These are phyloP conservation scores for Cubamyces sp. DNA, from an alignment of 768 basidiomycete genomes.

Conservation along the genomic window DNA sequence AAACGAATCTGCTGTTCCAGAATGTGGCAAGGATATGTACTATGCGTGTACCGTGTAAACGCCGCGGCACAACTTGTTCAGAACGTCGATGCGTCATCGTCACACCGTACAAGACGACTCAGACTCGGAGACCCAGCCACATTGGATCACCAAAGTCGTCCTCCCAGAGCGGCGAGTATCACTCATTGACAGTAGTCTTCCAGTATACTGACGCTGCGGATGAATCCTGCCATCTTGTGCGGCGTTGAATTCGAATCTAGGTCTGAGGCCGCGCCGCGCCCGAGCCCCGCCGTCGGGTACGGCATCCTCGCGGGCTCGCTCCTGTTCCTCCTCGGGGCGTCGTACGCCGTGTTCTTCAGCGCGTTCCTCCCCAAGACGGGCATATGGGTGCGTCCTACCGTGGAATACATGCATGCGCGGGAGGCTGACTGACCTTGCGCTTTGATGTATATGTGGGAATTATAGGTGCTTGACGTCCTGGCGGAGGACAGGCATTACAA, in stretches of 20 bases:
- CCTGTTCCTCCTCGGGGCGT: constrained; percentile 58
- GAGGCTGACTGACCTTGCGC: not conserved
- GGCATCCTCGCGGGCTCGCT: constrained; percentile 49
- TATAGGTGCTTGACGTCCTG: constrained; percentile 66
- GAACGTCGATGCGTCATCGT: constrained; percentile 21
- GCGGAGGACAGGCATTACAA: constrained; percentile 87
- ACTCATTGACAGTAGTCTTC: not conserved
- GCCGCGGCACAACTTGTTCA: not conserved
- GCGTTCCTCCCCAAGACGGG: constrained; percentile 60
- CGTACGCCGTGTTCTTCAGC: constrained; percentile 68
- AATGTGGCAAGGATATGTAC: too few relatives aligned
- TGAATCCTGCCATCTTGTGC: too few relatives aligned
- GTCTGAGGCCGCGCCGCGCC: constrained; percentile 12
- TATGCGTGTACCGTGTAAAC: too few relatives aligned
- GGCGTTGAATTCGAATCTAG: not conserved
- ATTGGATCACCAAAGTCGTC: constrained; percentile 17
- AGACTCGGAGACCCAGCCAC: constrained; percentile 10
- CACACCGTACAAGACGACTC: constrained; percentile 13
- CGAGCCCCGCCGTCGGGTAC: constrained; percentile 44
- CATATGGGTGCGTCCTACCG: constrained; percentile 55
- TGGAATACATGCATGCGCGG: too few relatives aligned
- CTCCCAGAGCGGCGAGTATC: constrained; percentile 12
- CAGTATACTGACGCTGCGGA: not conserved
- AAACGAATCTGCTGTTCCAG: too few relatives aligned
- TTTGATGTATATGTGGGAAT: not conserved